Evolutionary conservation across 371 early-diverging fungal species (phyloP).

Genomic region (Mortierella sp.): DNA sequence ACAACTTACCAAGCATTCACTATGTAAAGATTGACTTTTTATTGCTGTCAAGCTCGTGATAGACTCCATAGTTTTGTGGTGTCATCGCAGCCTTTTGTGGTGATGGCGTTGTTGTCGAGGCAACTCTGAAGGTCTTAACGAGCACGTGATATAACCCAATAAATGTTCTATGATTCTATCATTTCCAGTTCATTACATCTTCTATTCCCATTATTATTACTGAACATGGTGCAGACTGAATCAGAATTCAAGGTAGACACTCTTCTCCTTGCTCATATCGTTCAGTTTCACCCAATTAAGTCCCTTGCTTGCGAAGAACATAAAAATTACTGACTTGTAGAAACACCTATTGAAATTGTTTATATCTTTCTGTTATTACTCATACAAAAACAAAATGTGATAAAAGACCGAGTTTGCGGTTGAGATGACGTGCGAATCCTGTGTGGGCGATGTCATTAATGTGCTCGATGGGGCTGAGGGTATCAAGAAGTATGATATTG

Average conservation of each 20-base stretch:
- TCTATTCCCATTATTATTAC: conserved; percentile 4
- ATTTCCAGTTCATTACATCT: not conserved
- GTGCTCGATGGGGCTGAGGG: conserved; percentile 66
- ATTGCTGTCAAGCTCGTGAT: too few species aligned
- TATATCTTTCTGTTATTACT: not conserved
- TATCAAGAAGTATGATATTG: conserved; percentile 67
- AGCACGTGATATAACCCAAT: not conserved
- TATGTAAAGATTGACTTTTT: too few species aligned
- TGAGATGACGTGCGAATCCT: conserved; percentile 85
- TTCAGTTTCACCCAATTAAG: not conserved
- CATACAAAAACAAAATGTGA: not conserved
- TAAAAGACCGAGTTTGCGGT: conserved; percentile 81
- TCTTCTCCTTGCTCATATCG: not conserved
- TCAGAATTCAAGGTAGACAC: conserved; percentile 33
- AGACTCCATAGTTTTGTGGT: too few species aligned
- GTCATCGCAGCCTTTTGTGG: too few species aligned
- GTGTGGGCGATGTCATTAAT: conserved; percentile 74
- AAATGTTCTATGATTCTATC: not conserved
- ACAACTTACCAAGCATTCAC: too few species aligned
- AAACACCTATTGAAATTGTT: too few species aligned
- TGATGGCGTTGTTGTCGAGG: too few species aligned
- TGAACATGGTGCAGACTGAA: conserved; percentile 26
- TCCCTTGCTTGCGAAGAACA: too few species aligned
- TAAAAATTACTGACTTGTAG: too few species aligned
- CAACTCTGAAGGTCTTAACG: too few species aligned